Base-by-base conservation (phyloP, 768 basidiomycete genomes). In the Mycena venus region DNA sequence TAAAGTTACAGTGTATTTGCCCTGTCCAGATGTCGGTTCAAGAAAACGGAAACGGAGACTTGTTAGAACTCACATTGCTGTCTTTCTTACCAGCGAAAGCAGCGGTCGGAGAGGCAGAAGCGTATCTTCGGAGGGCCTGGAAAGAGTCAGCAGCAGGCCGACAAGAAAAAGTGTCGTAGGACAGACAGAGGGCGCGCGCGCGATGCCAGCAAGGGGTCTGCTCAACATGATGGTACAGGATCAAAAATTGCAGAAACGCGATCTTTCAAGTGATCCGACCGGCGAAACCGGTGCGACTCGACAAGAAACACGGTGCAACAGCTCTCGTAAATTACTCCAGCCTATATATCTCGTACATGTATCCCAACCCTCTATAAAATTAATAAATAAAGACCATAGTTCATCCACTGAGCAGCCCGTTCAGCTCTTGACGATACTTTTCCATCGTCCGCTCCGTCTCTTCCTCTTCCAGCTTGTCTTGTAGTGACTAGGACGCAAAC, bases 1-100 rank as follows among this genome's bases (percentile, higher is more conserved):
- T 73, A 99, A 88, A 51, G 98, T 99, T 69, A 99, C 97, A 38
- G 93, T 92, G 86, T 98, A 98, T 88, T 98, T 98, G 71, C 97
- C 97, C 97, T 99, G 77, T 25, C 2, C 23, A n/a, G 70, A 17
- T 19, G 27, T 27, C 2, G 56, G 40, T 29, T 31, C 72, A 42
- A 76, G 74, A 27, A 40, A 6, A 65, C 42, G 56, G 9, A 42
- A 23, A 58, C n/a, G 42, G 61, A 40, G 34, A 58, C 47, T 25
- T 58, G n/a, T 34, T 60, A 29, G 14, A 72, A 84, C 95, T 83
- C 81, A 97, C 97, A 84, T 94, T 93, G 82, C 90, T 87, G 79
- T 91, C 93, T 88, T 97, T 98, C 88, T 95, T 91, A 69, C 95
- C 95, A 85, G 94, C 91, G 86, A 96, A 98, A 74, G 93, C 92